Evolutionary conservation across 345 rosid species (phyloP), one percentile per base, ranked within the genome.

Genomic region (Ceriops decandra): DNA sequence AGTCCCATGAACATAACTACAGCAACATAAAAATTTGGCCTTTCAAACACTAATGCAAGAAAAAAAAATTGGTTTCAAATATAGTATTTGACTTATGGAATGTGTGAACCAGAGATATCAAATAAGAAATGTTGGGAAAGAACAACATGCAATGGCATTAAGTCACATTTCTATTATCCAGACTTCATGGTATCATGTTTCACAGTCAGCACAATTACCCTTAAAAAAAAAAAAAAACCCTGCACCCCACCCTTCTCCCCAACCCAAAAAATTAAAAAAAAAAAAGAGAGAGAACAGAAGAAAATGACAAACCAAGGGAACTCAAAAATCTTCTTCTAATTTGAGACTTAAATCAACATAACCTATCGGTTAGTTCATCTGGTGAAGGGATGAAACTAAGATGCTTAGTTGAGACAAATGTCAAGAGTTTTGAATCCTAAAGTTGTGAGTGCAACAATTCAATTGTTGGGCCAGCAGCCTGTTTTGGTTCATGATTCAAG

Each of bases 1-100:
- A 77, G 92, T 88, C 66, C 99, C 99, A 83, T 95, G 99, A 69
- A 91, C 91, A 74, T 95, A 95, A 78, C 99, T 91, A 90, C 79
- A 77, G 68, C 68, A 47, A 69, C 7, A 70, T 30, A 75, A 59
- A 20, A 33, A 49, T 13, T 46, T 49, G 22, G 58, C 63, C 70
- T 67, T 71, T 68, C 59, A 56, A 56, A 9, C 58, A 54, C 30
- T 54, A n/a, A 47, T 42, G n/a, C 19, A 2, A 16, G 62, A 16
- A 52, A 20, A 28, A 61, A 10, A 10, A 33, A 1, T 7, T 38
- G 47, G 47, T 38, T 38, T 38, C 28, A 9, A 52, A 33, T 2
- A 22, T 7, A 7, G 27, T 16, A 54, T 1, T 11, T 54, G 6
- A 27, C 16, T 56, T 31, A 24, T 10, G 59, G 28, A 56, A 56